phyloP scores from a whole-genome alignment of 1,284 basidiomycete species.

The Tremellales sp. region DNA sequence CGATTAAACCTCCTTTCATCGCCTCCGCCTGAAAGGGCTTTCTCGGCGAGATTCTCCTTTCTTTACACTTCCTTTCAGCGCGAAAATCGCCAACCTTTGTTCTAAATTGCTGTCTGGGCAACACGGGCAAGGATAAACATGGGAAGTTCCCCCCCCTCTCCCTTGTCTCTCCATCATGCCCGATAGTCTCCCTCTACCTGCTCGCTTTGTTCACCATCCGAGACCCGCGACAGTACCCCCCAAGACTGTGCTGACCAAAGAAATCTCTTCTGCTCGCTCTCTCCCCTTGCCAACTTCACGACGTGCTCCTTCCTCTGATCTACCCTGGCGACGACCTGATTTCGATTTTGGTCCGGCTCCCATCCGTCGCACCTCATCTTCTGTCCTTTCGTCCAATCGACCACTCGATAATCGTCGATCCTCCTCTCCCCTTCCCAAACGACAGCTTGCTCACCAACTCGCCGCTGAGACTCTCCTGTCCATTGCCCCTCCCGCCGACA shows the following conservation, averaged over 20 bases:
- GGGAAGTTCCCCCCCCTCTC: no score
- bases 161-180: conserved; percentile 15
- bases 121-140: no score
- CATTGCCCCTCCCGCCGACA: conserved; percentile 41
- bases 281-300: conserved; percentile 1
- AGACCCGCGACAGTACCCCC: conserved; percentile 17
- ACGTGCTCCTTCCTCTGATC: background rate
- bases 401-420: conserved; percentile 6
- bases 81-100: no score
- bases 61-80: background rate
- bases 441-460: conserved; percentile 45
- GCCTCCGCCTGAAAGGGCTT: background rate
- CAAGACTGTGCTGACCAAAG: conserved; percentile 12
- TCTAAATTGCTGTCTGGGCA: no score
- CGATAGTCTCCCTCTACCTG: conserved; percentile 18
- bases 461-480: conserved; percentile 47
- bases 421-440: conserved; percentile 1
- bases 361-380: conserved; percentile 5
- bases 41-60: background rate
- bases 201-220: conserved; percentile 8
- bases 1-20: background rate
- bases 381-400: background rate
- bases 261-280: conserved; percentile 8
- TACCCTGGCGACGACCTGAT: background rate
- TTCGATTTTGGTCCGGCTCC: conserved; percentile 12